Evolutionary conservation across 2,329 filamentous ascomycete species (phyloP).

Genomic region (Mariannaea sp.): DNA sequence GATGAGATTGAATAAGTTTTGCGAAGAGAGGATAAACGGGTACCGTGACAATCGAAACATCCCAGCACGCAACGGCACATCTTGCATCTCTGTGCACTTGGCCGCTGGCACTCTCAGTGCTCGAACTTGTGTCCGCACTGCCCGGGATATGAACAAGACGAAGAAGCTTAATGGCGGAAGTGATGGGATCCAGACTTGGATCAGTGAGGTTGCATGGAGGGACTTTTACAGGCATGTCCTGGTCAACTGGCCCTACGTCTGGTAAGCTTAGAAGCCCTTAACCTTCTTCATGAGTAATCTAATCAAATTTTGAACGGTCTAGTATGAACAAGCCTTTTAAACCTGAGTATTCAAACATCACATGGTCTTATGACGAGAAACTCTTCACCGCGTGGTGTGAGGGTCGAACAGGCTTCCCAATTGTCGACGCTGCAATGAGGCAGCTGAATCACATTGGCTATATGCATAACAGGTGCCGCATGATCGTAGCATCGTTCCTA

Average conservation of each 20-base stretch:
- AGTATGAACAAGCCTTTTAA: slow-evolving; percentile 71
- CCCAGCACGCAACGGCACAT: slow-evolving; percentile 65
- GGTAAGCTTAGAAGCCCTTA: slow-evolving; percentile 52
- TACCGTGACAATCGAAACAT: slow-evolving; percentile 72
- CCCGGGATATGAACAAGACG: slow-evolving; percentile 65
- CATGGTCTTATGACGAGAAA: slow-evolving; percentile 76
- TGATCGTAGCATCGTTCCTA: slow-evolving; percentile 82
- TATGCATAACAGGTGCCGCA: slow-evolving; percentile 86
- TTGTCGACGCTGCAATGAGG: slow-evolving; percentile 86
- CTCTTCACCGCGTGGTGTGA: slow-evolving; percentile 76
- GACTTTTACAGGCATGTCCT: slow-evolving; percentile 90
- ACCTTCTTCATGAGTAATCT: no score
- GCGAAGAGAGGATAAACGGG: slow-evolving; percentile 62
- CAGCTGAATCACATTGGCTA: slow-evolving; percentile 71
- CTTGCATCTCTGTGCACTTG: slow-evolving; percentile 73
- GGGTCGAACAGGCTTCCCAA: slow-evolving; percentile 78
- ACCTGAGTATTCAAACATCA: slow-evolving; percentile 79
- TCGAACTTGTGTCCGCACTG: slow-evolving; percentile 67
- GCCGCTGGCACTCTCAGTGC: slow-evolving; percentile 70
- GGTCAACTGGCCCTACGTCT: slow-evolving; percentile 82
- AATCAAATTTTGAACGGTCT: slow-evolving; percentile 2
- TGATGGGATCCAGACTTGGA: slow-evolving; percentile 72
- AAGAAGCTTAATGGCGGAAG: slow-evolving; percentile 70
- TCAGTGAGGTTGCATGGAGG: slow-evolving; percentile 82
- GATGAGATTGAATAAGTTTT: slow-evolving; percentile 67